A percentile compares a stretch with the other conserved stretches of the same genome.
Conservation (phyloP, 331 rosid genomes). For the Arachis monticola region DNA sequence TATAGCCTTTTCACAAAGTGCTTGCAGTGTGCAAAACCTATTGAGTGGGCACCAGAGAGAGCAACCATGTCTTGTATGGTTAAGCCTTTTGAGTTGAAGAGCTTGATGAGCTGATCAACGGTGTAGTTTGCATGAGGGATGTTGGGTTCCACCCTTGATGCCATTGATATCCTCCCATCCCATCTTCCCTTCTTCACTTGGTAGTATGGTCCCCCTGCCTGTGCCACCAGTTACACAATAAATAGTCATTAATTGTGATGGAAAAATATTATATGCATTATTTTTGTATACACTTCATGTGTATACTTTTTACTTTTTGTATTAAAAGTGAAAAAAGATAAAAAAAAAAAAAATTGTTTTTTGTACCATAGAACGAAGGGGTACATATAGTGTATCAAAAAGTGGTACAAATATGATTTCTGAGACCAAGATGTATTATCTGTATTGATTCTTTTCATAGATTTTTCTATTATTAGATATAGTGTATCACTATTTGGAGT, state of each 20-base stretch:
- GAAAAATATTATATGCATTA: too few species aligned
- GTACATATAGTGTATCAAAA: too few species aligned
- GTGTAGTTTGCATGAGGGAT: conserved; percentile 81
- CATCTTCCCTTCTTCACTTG: conserved; percentile 88
- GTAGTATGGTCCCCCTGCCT: conserved; percentile 96
- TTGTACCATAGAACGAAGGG: too few species aligned
- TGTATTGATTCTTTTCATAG: too few species aligned
- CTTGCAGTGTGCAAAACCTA: conserved; percentile 83
- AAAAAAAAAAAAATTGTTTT: too few species aligned
- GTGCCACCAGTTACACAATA: neutral
- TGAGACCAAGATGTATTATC: too few species aligned
- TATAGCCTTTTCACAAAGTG: conserved; percentile 71
- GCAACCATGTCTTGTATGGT: conserved; percentile 72
- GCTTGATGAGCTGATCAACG: conserved; percentile 70
- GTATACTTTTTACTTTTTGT: too few species aligned
- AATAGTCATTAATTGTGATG: neutral
- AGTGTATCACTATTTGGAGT: too few species aligned
- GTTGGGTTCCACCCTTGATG: conserved; percentile 69
- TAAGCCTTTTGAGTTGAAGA: conserved; percentile 78
- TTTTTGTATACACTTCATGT: too few species aligned
- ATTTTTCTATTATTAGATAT: too few species aligned
- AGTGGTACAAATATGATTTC: too few species aligned
- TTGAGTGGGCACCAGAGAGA: conserved; percentile 92
- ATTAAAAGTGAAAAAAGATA: too few species aligned
- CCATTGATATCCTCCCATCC: conserved; percentile 90